Percentiles rank a stretch among this genome's conserved stretches.
These are phyloP conservation scores for Pseudogymnoascus sp. DNA, from an alignment of 2,329 filamentous ascomycete species.

Conservation along the genomic window DNA sequence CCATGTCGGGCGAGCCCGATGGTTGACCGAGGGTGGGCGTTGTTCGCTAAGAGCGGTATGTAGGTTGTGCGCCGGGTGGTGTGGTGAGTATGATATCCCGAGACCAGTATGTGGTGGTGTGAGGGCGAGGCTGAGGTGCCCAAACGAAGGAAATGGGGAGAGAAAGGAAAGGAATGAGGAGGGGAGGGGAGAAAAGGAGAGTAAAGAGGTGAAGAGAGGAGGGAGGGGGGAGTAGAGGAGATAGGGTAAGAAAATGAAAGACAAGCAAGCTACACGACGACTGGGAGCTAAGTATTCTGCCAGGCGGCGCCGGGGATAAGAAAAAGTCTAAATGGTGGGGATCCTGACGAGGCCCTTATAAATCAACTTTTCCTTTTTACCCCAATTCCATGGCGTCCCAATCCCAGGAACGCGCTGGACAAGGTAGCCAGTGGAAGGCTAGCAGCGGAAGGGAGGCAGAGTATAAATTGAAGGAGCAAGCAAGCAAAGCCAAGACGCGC, in stretches of 20 bases:
- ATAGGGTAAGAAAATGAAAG: background rate
- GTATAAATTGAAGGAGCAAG: background rate
- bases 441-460: background rate
- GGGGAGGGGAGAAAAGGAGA: background rate
- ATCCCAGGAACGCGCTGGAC: background rate
- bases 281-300: conserved; percentile 1
- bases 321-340: conserved; percentile 6
- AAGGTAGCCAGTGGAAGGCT: background rate
- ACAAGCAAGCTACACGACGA: background rate
- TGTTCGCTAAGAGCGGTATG: background rate
- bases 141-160: background rate
- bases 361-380: conserved; percentile 1
- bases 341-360: background rate
- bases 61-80: background rate
- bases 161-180: background rate
- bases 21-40: background rate
- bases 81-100: background rate
- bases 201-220: background rate
- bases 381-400: background rate
- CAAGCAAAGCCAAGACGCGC: background rate
- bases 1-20: background rate
- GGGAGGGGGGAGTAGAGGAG: background rate
- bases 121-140: background rate
- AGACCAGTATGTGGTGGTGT: background rate
- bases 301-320: conserved; percentile 1